Evolutionary conservation across 1,284 basidiomycete genomes (phyloP).

Genomic region (Ganoderma sinense): DNA sequence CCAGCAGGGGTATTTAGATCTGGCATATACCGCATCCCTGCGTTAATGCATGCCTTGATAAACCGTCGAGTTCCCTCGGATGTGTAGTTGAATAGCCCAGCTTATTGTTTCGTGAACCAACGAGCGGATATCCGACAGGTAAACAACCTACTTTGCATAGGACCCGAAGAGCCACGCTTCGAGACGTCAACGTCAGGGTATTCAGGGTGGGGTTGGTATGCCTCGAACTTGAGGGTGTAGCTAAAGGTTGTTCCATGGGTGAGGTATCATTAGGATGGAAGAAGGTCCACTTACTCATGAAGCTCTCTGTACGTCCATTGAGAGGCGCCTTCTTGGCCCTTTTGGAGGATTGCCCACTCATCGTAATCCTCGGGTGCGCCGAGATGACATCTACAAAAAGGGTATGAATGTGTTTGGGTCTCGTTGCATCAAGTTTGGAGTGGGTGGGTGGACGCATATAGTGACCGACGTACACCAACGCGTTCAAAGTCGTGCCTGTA

Average conservation of each 20-base stretch:
- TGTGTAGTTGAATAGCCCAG: constrained; percentile 38
- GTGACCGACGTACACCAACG: neutral
- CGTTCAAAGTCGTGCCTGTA: constrained; percentile 48
- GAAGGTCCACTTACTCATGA: constrained; percentile 43
- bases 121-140: neutral
- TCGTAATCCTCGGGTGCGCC: constrained; percentile 75
- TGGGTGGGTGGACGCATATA: constrained; percentile 72
- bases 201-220: neutral
- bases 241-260: neutral
- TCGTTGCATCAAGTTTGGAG: constrained; percentile 31
- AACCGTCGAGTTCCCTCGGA: constrained; percentile 51
- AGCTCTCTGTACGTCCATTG: constrained; percentile 71
- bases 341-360: constrained; percentile 62
- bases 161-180: neutral
- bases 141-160: neutral
- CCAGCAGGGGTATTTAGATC: constrained; percentile 61
- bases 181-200: neutral
- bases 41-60: constrained; percentile 53
- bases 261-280: neutral
- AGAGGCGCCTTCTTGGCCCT: constrained; percentile 53
- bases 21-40: constrained; percentile 55
- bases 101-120: constrained; percentile 22
- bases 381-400: constrained; percentile 61
- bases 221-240: neutral
- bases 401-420: neutral